Evolutionary conservation across 441 rosid genomes (phyloP).

Genomic region (Pelargonium cotyledonis): DNA sequence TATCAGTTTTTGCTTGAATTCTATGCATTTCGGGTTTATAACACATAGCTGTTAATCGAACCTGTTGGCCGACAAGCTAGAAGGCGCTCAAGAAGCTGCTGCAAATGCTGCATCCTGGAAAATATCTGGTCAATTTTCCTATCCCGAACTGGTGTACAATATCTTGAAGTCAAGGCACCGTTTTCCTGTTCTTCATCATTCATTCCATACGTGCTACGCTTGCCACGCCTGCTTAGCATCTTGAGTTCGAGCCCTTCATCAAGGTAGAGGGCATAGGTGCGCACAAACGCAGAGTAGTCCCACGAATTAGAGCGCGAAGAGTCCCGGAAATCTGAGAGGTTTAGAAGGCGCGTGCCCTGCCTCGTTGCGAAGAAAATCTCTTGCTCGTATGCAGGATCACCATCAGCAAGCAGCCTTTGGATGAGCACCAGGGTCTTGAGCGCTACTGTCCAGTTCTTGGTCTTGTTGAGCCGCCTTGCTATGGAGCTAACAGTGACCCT

Average conservation of each 20-base stretch:
- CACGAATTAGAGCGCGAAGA: conserved; percentile 47
- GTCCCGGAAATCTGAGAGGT: conserved; percentile 77
- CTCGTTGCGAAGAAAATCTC: conserved; percentile 87
- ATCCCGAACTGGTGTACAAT: conserved; percentile 44
- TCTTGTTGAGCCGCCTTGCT: conserved; percentile 68
- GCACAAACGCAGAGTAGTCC: conserved; percentile 82
- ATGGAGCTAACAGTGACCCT: conserved; percentile 50
- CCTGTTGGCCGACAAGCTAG: conserved; percentile 91
- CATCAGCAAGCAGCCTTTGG: conserved; percentile 60
- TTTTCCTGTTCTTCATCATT: conserved; percentile 41
- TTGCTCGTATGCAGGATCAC: conserved; percentile 70
- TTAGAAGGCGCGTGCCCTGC: conserved; percentile 72
- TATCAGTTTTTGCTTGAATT: too few relatives aligned
- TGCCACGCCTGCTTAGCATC: conserved; percentile 61
- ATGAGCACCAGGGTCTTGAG: conserved; percentile 63
- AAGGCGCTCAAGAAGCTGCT: conserved; percentile 73
- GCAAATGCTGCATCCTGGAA: conserved; percentile 58
- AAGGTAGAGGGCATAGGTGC: conserved; percentile 67
- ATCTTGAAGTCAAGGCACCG: conserved; percentile 15
- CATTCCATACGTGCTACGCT: conserved; percentile 34
- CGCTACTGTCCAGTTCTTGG: conserved; percentile 82
- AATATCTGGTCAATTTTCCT: conserved; percentile 49
- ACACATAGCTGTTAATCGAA: conserved; percentile 11
- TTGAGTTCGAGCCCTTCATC: conserved; percentile 71
- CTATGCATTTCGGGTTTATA: too few relatives aligned